These are phyloP conservation scores for Colletotrichum destructivum DNA, from an alignment of 2,329 filamentous ascomycete genomes.

Conservation along the genomic window DNA sequence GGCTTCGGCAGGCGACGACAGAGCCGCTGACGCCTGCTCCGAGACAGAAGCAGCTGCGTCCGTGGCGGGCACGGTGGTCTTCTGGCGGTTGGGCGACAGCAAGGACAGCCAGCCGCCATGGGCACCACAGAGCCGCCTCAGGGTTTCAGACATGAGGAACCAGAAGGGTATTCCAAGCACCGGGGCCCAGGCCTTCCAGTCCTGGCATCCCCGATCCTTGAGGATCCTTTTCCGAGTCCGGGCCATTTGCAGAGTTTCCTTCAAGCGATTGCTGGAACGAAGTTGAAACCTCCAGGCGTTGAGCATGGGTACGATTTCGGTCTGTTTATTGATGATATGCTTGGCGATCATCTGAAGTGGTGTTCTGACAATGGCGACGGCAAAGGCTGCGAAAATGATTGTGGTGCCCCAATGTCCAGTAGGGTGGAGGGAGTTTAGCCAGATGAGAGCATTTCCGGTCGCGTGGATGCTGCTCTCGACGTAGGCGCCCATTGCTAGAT, in stretches of 20 bases:
- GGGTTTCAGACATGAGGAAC: slow-evolving; percentile 64
- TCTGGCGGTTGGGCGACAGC: slow-evolving; percentile 9
- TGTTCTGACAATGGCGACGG: slow-evolving; percentile 3
- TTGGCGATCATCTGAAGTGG: slow-evolving; percentile 12
- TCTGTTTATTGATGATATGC: slow-evolving; percentile 1
- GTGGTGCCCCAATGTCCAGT: slow-evolving; percentile 13
- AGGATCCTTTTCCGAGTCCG: slow-evolving; percentile 49
- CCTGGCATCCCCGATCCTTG: slow-evolving; percentile 59
- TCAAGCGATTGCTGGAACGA: neutral
- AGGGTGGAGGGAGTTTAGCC: slow-evolving; percentile 7
- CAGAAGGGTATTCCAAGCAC: slow-evolving; percentile 64
- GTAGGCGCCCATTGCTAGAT: slow-evolving; percentile 51
- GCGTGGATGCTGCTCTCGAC: slow-evolving; percentile 32
- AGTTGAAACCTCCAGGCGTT: slow-evolving; percentile 7
- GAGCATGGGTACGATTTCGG: neutral
- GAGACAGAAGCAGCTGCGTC: slow-evolving; percentile 23
- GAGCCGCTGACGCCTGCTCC: slow-evolving; percentile 23
- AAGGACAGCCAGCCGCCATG: slow-evolving; percentile 53
- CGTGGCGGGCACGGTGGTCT: neutral
- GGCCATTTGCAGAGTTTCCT: neutral
- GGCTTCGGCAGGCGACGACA: slow-evolving; percentile 43
- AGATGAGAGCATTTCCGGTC: slow-evolving; percentile 39
- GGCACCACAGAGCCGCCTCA: slow-evolving; percentile 64
- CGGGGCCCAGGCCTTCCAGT: slow-evolving; percentile 61
- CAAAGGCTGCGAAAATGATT: slow-evolving; percentile 10